A percentile compares a stretch with the other conserved stretches of the same genome.
These are phyloP conservation scores for Juglanconis sp. DNA, from an alignment of 2,329 filamentous ascomycete species.

Conservation along the genomic window DNA sequence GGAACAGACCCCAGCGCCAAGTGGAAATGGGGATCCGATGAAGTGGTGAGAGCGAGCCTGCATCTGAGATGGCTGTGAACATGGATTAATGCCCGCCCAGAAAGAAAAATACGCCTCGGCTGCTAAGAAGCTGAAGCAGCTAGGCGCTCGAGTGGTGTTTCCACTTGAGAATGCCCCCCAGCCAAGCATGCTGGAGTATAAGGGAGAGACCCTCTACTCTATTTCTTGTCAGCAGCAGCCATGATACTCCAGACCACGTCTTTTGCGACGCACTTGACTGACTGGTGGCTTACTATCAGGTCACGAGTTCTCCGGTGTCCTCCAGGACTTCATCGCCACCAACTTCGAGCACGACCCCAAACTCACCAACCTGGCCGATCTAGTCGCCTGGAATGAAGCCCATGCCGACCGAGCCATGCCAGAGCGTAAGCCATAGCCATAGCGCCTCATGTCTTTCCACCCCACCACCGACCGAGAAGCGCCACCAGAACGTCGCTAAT, in stretches of 20 bases:
- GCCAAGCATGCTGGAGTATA: conserved; percentile 6
- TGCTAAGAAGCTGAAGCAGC: conserved; percentile 10
- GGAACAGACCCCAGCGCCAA: conserved; percentile 9
- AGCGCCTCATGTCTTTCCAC: background rate
- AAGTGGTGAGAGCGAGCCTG: conserved; percentile 18
- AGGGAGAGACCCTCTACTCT: conserved; percentile 17
- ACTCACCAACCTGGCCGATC: conserved; percentile 18
- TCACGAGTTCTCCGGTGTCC: conserved; percentile 14
- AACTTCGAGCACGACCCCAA: conserved; percentile 18
- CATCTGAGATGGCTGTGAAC: no score
- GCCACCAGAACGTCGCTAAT: no score
- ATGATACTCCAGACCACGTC: background rate
- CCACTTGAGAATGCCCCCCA: conserved; percentile 13
- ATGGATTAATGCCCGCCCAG: background rate
- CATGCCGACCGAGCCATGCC: conserved; percentile 20
- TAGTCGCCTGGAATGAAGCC: conserved; percentile 24
- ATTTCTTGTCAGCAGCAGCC: conserved; percentile 17
- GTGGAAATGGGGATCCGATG: conserved; percentile 20
- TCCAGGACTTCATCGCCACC: conserved; percentile 10
- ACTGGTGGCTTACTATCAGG: background rate
- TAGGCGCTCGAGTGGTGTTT: conserved; percentile 18
- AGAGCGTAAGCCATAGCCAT: conserved; percentile 16
- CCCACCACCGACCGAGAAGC: background rate
- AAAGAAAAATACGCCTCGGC: conserved; percentile 17
- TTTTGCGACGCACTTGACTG: no score